Conservation (phyloP, 345 rosid genomes). For the Zanthoxylum bungeanum region DNA sequence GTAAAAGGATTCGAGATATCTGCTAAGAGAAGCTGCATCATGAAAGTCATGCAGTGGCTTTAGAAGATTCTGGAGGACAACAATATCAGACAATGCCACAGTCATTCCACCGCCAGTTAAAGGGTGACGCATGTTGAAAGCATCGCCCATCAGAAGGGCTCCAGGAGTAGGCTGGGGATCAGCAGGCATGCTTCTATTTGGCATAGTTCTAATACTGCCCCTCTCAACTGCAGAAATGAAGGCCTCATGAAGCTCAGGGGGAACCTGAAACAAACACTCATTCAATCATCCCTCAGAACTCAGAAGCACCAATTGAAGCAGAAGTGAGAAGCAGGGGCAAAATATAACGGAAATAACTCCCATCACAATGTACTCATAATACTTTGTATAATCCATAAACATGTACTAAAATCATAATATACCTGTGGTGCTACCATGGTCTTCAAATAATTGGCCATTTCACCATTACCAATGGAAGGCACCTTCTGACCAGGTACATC, state of each 20-base stretch:
- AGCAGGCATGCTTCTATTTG: conserved; percentile 57
- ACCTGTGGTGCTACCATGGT: conserved; percentile 37
- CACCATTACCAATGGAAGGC: conserved; percentile 46
- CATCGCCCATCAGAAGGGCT: conserved; percentile 48
- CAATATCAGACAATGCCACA: conserved; percentile 47
- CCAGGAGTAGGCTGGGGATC: conserved; percentile 48
- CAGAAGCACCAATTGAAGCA: neutral
- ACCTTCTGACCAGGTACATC: conserved; percentile 46
- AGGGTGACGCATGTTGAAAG: conserved; percentile 60
- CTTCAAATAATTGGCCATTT: conserved; percentile 42
- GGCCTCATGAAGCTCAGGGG: conserved; percentile 31
- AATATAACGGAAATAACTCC: neutral
- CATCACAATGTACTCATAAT: neutral
- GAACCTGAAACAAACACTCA: conserved; percentile 28
- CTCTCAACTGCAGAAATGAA: conserved; percentile 41
- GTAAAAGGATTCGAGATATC: conserved; percentile 52
- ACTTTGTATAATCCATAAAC: neutral
- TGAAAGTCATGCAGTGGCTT: conserved; percentile 32
- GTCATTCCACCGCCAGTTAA: conserved; percentile 63
- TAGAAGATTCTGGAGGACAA: conserved; percentile 41
- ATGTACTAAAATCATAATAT: neutral
- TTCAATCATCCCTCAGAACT: conserved; percentile 9
- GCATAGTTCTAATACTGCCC: conserved; percentile 53
- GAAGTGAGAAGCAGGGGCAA: neutral
- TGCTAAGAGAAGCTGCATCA: conserved; percentile 33